phyloP scores from a whole-genome alignment of 768 basidiomycete species.

The Phlegmacium glaucopus region DNA sequence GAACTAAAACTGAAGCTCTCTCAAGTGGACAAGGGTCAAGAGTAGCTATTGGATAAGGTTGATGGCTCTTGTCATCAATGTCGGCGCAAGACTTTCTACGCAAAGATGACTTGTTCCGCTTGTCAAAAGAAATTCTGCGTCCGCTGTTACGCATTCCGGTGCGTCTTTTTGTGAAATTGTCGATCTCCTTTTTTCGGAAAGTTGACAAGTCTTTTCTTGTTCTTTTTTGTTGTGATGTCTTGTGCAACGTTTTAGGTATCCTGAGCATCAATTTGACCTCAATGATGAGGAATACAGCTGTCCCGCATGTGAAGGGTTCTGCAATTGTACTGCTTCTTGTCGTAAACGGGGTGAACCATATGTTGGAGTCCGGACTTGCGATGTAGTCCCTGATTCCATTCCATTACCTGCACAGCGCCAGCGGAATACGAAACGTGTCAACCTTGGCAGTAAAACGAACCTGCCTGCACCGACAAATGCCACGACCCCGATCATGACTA shows the following conservation, averaged over 20 bases:
- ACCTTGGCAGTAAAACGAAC: slow-evolving; percentile 1
- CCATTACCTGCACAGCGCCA: slow-evolving; percentile 1
- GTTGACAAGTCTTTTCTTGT: too few relatives aligned
- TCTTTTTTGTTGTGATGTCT: background rate
- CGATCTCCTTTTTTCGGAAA: background rate
- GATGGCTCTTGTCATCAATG: slow-evolving; percentile 14
- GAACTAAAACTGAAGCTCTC: too few relatives aligned
- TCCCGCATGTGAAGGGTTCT: slow-evolving; percentile 41
- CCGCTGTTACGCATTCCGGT: slow-evolving; percentile 17
- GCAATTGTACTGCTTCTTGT: slow-evolving; percentile 48
- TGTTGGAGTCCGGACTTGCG: slow-evolving; percentile 23
- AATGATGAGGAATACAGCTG: slow-evolving; percentile 30
- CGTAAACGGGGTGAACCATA: slow-evolving; percentile 44
- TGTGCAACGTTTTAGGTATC: slow-evolving; percentile 27
- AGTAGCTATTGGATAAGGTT: background rate
- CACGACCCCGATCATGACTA: background rate
- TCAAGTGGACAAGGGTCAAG: background rate
- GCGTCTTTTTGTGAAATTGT: background rate
- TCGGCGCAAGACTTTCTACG: slow-evolving; percentile 3
- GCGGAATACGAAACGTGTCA: background rate
- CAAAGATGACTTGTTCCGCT: slow-evolving; percentile 14
- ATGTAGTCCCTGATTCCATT: background rate
- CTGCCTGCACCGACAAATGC: background rate
- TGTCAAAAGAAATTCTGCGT: slow-evolving; percentile 13
- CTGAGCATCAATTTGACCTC: slow-evolving; percentile 17